Evolutionary conservation across 768 basidiomycete species (phyloP).

Genomic region (Suillus decipiens): DNA sequence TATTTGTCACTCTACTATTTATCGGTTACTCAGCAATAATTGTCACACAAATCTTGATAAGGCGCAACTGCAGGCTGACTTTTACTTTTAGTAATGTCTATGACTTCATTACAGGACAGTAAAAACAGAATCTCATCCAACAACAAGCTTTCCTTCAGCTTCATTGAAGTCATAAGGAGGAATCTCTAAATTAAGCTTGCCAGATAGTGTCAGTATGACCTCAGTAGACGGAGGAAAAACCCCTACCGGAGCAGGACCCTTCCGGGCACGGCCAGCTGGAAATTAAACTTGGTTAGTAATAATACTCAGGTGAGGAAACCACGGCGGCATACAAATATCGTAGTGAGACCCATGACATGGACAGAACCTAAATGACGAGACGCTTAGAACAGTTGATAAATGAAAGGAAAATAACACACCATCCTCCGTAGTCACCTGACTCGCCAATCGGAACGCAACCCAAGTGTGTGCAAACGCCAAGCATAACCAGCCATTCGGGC

Average conservation of each 20-base stretch:
- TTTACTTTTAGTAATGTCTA: constrained; percentile 30
- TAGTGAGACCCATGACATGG: constrained; percentile 99
- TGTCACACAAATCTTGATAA: not conserved
- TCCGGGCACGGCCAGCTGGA: constrained; percentile 89
- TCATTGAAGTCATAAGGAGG: constrained; percentile 89
- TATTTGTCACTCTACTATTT: not conserved
- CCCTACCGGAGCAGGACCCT: constrained; percentile 93
- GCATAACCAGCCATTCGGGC: constrained; percentile 95
- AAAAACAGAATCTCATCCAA: constrained; percentile 57
- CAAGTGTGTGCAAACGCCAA: constrained; percentile 94
- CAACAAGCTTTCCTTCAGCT: constrained; percentile 79
- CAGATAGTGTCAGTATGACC: constrained; percentile 15
- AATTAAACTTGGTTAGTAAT: constrained; percentile 17
- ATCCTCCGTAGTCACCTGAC: constrained; percentile 96
- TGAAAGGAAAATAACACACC: constrained; percentile 51
- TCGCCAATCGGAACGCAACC: constrained; percentile 99
- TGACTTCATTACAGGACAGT: constrained; percentile 22
- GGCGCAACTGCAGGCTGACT: not conserved
- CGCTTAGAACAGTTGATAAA: not conserved
- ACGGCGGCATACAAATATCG: constrained; percentile 77
- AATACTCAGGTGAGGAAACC: constrained; percentile 6
- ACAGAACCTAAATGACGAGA: constrained; percentile 69
- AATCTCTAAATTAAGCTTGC: constrained; percentile 90
- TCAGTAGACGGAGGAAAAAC: not conserved
- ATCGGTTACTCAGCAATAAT: not conserved